phyloP scores from a whole-genome alignment of 1,139 yeast genomes.

The Candida sp. region DNA sequence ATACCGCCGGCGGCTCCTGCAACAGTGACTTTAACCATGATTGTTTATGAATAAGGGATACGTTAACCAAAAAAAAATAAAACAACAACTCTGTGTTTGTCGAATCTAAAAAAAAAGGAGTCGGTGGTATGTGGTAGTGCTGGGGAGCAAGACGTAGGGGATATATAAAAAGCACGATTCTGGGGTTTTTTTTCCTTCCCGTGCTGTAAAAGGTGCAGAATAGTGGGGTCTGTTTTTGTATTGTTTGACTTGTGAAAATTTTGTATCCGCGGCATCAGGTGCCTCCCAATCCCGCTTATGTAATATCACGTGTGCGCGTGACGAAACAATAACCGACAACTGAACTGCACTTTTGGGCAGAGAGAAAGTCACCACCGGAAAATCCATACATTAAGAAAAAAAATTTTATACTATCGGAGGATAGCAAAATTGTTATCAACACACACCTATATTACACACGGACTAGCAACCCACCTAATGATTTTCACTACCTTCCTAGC shows the following conservation, averaged over 20 bases:
- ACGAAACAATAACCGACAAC: neutral
- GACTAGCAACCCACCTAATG: neutral
- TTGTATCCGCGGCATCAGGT: conserved; percentile 2
- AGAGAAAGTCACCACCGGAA: too few relatives aligned
- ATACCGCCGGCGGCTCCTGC: conserved; percentile 86
- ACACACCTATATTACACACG: neutral
- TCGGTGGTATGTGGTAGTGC: too few relatives aligned
- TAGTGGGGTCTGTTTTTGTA: neutral
- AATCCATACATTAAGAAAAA: neutral
- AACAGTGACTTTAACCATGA: conserved; percentile 70
- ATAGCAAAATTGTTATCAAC: neutral
- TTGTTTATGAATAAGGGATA: neutral
- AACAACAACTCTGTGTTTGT: neutral
- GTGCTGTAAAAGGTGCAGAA: neutral
- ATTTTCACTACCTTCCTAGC: conserved; percentile 6
- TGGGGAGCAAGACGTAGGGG: neutral
- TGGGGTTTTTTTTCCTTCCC: neutral
- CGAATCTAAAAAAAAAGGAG: neutral
- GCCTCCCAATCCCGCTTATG: neutral
- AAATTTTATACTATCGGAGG: neutral
- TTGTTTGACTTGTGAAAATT: conserved; percentile 1
- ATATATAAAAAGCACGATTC: neutral
- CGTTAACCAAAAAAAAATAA: neutral
- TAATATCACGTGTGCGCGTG: neutral
- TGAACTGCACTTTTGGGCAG: too few relatives aligned